Evolutionary conservation across 1,284 basidiomycete genomes (phyloP), one percentile per base, ranked within the genome.

Genomic region (Schizopora paradoxa): DNA sequence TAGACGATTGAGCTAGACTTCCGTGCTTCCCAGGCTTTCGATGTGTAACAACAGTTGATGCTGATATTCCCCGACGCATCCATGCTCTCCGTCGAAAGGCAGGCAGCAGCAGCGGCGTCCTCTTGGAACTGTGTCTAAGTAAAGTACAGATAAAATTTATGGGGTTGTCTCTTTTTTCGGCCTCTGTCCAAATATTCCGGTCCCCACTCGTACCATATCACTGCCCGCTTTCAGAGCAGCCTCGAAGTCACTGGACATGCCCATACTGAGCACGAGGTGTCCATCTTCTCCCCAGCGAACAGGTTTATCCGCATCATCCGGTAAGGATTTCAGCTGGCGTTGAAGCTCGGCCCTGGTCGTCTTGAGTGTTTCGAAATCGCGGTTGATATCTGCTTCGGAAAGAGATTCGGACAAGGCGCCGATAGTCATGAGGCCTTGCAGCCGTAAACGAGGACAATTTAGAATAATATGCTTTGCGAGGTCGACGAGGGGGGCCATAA

Each of bases 191-290:
- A 98, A 97, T 45, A 97, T 91, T 18, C 86, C 82, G 5, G 89
- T 93, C 0, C 95, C 95, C 2, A 99, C 92, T 31, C 95, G 70
- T 1, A 98, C 92, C 44, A 92, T 81, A 58, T 88, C 82, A 58
- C 90, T 89, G 0, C 92, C 95, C 13, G 84, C 79, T 61, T 72
- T 75, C 48, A 96, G 68, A 1, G 95, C 95, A 33, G 84, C 79
- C 58, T 86, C 89, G 61, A 95, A 96, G 58, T 99, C 95, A 47
- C 84, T 86, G 45, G 91, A 95, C 95, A 99, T 99, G 16, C 95
- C 95, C 94, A 98, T 98, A 59, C 91, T 95, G 60, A 99, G 63
- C 59, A 92, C 61, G 50, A 98, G 62, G 43, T 66, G 68, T 4
- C 81, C 68, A 27, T 71, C 68, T 38, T 69, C 65, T 6, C 80